phyloP scores from a whole-genome alignment of 192 early-diverging fungal genomes.

The Endogone sp. region DNA sequence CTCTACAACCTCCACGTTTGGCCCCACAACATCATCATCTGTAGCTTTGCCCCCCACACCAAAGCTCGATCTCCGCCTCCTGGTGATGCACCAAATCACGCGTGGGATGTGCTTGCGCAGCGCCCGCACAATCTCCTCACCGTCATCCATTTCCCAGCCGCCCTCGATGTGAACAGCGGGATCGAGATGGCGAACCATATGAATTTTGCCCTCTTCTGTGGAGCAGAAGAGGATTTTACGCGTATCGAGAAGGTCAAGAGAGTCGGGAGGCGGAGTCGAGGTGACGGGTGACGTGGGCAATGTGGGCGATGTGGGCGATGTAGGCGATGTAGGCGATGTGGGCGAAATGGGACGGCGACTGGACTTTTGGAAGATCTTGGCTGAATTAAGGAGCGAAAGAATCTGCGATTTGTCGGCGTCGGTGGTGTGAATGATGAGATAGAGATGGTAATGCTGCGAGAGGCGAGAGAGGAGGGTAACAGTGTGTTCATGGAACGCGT shows the following conservation, averaged over 20 bases:
- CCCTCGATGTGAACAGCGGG: conserved; percentile 66
- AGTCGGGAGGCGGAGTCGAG: conserved; percentile 2
- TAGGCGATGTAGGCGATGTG: background rate
- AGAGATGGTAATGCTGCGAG: conserved; percentile 41
- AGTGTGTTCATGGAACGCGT: conserved; percentile 63
- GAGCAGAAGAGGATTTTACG: conserved; percentile 69
- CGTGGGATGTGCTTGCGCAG: conserved; percentile 21
- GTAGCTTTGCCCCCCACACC: background rate
- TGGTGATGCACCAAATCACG: conserved; percentile 28
- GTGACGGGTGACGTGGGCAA: background rate
- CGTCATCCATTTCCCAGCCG: conserved; percentile 36
- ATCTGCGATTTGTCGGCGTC: conserved; percentile 55
- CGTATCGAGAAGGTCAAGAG: conserved; percentile 41
- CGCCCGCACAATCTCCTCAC: conserved; percentile 24
- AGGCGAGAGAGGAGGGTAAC: conserved; percentile 51
- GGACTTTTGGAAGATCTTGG: conserved; percentile 15
- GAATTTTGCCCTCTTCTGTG: conserved; percentile 59
- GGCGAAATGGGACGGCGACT: conserved; percentile 6
- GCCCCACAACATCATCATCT: conserved; percentile 15
- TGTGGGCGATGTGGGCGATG: conserved; percentile 11
- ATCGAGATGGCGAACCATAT: conserved; percentile 68
- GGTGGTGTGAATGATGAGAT: conserved; percentile 54
- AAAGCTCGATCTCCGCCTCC: conserved; percentile 20
- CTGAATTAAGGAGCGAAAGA: conserved; percentile 26
- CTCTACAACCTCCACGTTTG: conserved; percentile 25